Percentiles rank a stretch among this genome's conserved stretches.
These are phyloP conservation scores for Fusarium chaquense DNA, from an alignment of 2,329 filamentous ascomycete species.

Conservation along the genomic window DNA sequence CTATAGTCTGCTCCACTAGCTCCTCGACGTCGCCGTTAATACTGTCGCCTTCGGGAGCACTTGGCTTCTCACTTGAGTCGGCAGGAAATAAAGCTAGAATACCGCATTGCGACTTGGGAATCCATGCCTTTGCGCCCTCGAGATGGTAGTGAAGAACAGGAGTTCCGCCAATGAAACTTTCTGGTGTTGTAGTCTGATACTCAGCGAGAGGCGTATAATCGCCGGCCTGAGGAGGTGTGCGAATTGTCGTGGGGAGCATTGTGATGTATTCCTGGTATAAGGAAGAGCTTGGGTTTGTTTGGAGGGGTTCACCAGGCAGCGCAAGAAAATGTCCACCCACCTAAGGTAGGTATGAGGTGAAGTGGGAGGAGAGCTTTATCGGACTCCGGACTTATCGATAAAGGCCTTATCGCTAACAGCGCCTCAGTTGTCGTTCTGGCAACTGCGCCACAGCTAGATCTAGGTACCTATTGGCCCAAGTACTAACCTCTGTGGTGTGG, in stretches of 20 bases:
- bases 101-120: slow-evolving; percentile 66
- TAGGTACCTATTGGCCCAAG: neutral
- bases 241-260: slow-evolving; percentile 67
- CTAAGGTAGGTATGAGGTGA: slow-evolving; percentile 6
- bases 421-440: neutral
- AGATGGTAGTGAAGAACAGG: slow-evolving; percentile 77
- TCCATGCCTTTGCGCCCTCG: slow-evolving; percentile 67
- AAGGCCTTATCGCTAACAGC: slow-evolving; percentile 10
- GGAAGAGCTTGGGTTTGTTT: slow-evolving; percentile 23
- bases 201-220: slow-evolving; percentile 75
- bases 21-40: slow-evolving; percentile 53
- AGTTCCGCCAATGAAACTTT: slow-evolving; percentile 77
- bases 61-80: slow-evolving; percentile 51
- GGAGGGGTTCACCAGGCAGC: slow-evolving; percentile 41
- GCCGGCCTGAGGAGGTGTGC: slow-evolving; percentile 64
- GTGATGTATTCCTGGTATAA: slow-evolving; percentile 5
- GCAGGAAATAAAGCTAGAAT: slow-evolving; percentile 66
- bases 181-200: slow-evolving; percentile 78
- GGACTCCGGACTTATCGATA: slow-evolving; percentile 35
- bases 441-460: neutral
- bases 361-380: slow-evolving; percentile 43
- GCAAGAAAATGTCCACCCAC: slow-evolving; percentile 37
- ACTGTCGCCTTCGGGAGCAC: slow-evolving; percentile 39
- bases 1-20: slow-evolving; percentile 61
- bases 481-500: neutral